Evolutionary conservation across 2,329 filamentous ascomycete species (phyloP).

Genomic region (Colletotrichum cuscutae): DNA sequence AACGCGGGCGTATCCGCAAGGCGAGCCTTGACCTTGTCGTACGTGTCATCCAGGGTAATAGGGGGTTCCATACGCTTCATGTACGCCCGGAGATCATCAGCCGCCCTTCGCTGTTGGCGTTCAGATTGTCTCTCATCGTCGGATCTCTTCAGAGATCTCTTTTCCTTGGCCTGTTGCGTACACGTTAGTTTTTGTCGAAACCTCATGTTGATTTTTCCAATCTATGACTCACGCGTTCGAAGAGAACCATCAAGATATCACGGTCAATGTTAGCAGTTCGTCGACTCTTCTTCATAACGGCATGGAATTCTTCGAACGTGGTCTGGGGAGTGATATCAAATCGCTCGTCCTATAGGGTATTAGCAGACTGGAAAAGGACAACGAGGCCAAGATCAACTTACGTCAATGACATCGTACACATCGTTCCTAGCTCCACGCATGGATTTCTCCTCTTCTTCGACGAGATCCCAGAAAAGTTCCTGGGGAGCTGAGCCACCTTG

Average conservation of each 20-base stretch:
- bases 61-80: constrained; percentile 94
- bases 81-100: constrained; percentile 84
- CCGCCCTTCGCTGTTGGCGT: constrained; percentile 83
- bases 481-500: constrained; percentile 86
- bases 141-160: constrained; percentile 76
- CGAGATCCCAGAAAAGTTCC: constrained; percentile 94
- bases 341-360: constrained; percentile 79
- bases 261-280: constrained; percentile 88
- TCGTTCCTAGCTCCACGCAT: constrained; percentile 84
- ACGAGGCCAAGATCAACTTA: constrained; percentile 54
- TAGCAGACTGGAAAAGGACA: constrained; percentile 29
- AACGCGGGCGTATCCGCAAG: constrained; percentile 87
- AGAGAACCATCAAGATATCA: constrained; percentile 83
- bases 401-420: constrained; percentile 88
- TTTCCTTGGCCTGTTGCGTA: constrained; percentile 76
- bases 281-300: constrained; percentile 84
- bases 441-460: constrained; percentile 94
- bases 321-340: constrained; percentile 91
- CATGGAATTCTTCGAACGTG: constrained; percentile 87
- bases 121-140: constrained; percentile 90
- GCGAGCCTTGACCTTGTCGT: constrained; percentile 85
- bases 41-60: constrained; percentile 80
- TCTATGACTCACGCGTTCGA: constrained; percentile 73
- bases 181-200: background rate
- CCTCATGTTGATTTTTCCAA: no score